Base-by-base conservation (phyloP, 1,139 yeast species). In the Nakaseomyces bracarensis region DNA sequence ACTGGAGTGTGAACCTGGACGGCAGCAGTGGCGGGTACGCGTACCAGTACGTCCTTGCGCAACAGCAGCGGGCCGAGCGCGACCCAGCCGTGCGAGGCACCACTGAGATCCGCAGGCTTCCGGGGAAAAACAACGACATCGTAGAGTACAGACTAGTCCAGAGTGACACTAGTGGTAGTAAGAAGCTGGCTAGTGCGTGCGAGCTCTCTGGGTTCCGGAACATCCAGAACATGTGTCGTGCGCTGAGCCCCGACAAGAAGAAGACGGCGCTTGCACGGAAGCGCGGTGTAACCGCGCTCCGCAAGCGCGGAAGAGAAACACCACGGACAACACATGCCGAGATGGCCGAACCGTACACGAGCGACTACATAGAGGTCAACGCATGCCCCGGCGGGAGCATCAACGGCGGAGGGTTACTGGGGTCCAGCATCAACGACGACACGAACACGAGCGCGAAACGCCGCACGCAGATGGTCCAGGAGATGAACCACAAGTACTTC, bases 321-420 rank as follows among this genome's bases (percentile, higher is more conserved):
- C 27, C n/a, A 13, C n/a, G n/a, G n/a, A 4, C 10, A 25, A 25
- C 27, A 25, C 27, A 3, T 13, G 27, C n/a, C n/a, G n/a, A n/a
- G n/a, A 36, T 39, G 1, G 77, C 79, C 0, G 91, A 83, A 49
- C 81, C 91, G 1, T 64, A 75, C 15, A 71, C 68, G 37, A 81
- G 85, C 54, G 94, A 86, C 50, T 85, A 83, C 54, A 86, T 91
- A 4, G 98, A 91, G 55, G 83, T 91, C 28, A 89, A 87, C 96
- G 98, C 98, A 1, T 91, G 98, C 61, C 98, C 98, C 3, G 86
- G 85, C 29, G 99, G 98, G 1, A 91, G 98, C 57, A 83, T 89
- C 45, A 91, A 91, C 57, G 99, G 99, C 7, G 97, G 98, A 14
- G 99, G 99, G 0, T 91, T 87, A 55, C 37, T 60, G 19, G 26